Percentiles rank a stretch among this genome's conserved stretches.
Evolutionary conservation across 1,284 basidiomycete genomes (phyloP).

Genomic region (Papiliotrema flavescens): DNA sequence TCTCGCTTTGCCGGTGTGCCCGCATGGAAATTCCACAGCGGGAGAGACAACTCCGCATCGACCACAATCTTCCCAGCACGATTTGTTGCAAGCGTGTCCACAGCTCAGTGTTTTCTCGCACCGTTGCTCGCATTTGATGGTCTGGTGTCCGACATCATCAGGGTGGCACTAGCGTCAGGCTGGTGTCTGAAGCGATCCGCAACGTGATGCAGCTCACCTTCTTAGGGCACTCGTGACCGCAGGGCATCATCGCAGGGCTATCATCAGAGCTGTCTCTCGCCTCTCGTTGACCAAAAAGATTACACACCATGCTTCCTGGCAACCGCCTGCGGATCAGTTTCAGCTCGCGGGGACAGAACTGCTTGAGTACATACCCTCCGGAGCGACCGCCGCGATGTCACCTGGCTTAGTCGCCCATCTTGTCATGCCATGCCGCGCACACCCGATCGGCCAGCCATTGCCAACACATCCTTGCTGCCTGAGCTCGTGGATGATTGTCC

Average conservation of each 20-base stretch:
- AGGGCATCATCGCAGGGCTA: constrained; percentile 50
- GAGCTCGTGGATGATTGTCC: constrained; percentile 58
- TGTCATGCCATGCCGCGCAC: constrained; percentile 56
- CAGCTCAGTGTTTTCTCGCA: constrained; percentile 56
- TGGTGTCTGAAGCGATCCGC: not conserved
- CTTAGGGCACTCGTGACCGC: constrained; percentile 65
- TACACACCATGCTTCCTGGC: constrained; percentile 54
- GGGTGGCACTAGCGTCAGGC: constrained; percentile 59
- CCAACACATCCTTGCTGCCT: constrained; percentile 54
- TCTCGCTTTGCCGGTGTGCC: constrained; percentile 55
- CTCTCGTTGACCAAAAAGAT: not conserved
- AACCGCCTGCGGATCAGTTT: constrained; percentile 49
- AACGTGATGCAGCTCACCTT: constrained; percentile 56
- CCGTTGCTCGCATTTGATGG: constrained; percentile 54
- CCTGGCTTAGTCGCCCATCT: constrained; percentile 56
- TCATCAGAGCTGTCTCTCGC: constrained; percentile 43
- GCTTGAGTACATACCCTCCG: constrained; percentile 58
- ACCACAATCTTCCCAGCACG: constrained; percentile 59
- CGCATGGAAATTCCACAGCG: constrained; percentile 60
- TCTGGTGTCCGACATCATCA: constrained; percentile 58
- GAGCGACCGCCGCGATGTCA: constrained; percentile 55
- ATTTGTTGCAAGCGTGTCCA: constrained; percentile 59
- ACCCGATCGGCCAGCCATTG: constrained; percentile 57
- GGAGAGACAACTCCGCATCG: constrained; percentile 56
- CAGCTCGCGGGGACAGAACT: constrained; percentile 45